Percentiles rank a stretch among this genome's conserved stretches.
These are phyloP conservation scores for Cyclotella kingstonii DNA, from an alignment of 108 stramenopile species.

Conservation along the genomic window DNA sequence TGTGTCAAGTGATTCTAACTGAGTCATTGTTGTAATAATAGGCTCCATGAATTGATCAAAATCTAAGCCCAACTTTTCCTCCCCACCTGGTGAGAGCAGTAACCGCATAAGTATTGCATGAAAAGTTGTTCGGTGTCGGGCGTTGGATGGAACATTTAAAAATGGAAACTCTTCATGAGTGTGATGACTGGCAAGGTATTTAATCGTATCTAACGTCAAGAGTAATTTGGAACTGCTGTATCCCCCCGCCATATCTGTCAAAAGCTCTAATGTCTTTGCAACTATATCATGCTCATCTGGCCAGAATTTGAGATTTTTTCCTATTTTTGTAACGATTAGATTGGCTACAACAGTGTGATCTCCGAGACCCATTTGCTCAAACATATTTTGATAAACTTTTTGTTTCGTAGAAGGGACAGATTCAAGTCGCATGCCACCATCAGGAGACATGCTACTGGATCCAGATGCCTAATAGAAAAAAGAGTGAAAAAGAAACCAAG, in stretches of 20 bases:
- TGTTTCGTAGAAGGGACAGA: conserved; percentile 84
- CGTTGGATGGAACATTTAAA: conserved; percentile 76
- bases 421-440: conserved; percentile 81
- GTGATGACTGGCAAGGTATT: conserved; percentile 91
- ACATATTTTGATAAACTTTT: conserved; percentile 93
- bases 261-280: conserved; percentile 86
- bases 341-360: conserved; percentile 94
- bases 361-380: conserved; percentile 93
- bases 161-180: conserved; percentile 95
- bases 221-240: conserved; percentile 94
- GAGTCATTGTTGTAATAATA: conserved; percentile 67
- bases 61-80: conserved; percentile 81
- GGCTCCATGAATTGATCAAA: conserved; percentile 97
- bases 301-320: conserved; percentile 97
- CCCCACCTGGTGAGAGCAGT: conserved; percentile 82
- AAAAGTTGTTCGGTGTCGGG: conserved; percentile 91
- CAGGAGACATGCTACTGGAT: conserved; percentile 40
- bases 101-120: conserved; percentile 91
- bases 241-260: conserved; percentile 94
- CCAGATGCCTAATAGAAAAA: conserved; percentile 17
- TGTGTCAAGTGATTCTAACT: conserved; percentile 63
- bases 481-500: not conserved
- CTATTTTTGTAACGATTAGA: conserved; percentile 94
- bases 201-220: conserved; percentile 91
- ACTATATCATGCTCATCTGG: conserved; percentile 88